Base-by-base conservation (phyloP, 1,284 basidiomycete genomes). In the Golubevia pallescens region DNA sequence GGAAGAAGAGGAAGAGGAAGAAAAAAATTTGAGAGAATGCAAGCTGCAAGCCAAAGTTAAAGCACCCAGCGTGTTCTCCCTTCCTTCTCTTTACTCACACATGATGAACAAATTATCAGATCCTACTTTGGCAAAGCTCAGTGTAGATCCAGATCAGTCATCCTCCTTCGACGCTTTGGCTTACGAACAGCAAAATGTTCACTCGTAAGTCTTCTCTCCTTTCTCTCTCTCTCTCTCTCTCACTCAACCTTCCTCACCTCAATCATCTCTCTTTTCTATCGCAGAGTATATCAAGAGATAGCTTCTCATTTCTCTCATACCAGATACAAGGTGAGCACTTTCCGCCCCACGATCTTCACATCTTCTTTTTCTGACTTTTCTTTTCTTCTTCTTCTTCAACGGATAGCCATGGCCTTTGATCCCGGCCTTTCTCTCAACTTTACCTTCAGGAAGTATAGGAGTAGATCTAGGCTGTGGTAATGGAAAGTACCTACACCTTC, bases 401-500 rank as follows among this genome's bases (percentile, higher is more conserved):
- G n/a, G n/a, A 1, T 63, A 69, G 92, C 95, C 95, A 67, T 99
- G 96, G 96, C 96, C 96, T 0, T 90, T 98, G 68, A 93, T 98
- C 58, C 89, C 92, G 8, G 85, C 87, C 19, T 99, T 98, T 84
- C 88, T 99, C 48, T 88, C 89, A 3, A 89, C 89, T 16, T 84
- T 98, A 1, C 90, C 93, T 2, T 86, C 90, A 6, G 92, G 93
- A 21, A 92, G 90, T 84, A 86, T 98, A 21, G 96, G 97, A 3
- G 89, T 97, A 14, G 97, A 99, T 86, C 91, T 94, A 10, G 97
- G 97, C 6, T 95, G 94, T 19, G 97, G 97, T 0, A 99, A 99
- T 75, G 97, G 97, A 57, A 98, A 98, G 88, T 98, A 98, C 86
- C 89, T 99, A 0, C 78, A 77, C 4, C 65, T 84, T 16, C 66